Evolutionary conservation across 2,329 filamentous ascomycete species (phyloP), one percentile per base, ranked within the genome.

Genomic region (Xylariaceae sp.): DNA sequence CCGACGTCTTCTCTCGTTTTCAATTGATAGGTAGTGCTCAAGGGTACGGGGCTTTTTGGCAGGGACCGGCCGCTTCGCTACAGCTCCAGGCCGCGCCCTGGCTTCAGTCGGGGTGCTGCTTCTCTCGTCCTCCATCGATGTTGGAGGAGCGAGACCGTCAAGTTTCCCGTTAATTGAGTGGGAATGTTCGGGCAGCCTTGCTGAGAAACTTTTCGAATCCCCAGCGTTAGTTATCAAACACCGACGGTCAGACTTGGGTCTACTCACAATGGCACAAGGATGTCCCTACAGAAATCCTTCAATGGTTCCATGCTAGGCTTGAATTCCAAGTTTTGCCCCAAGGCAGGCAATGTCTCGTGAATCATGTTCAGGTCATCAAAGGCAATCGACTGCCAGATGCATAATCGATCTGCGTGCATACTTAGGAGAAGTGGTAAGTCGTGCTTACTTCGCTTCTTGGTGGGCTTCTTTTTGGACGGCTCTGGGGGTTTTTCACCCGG

Each of bases 361-460:
- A 81, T 67, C 11, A 82, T 68, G 44, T 78, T 75, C 60, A 81
- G 73, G 57, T 84, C 82, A 63, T 88, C 83, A 18, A 84, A 75
- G 41, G 86, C 84, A 6, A 89, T 86, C 2, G 89, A 90, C 69
- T 92, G 88, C 89, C 89, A 93, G 61, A 94, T 94, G 67, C 88
- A 90, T 23, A 94, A 76, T 51, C 88, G 85, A 72, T 94, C 90
- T 6, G 90, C 83, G 55, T 92, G 82, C 0, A 91, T 78, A 68
- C 93, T 89, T 3, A 92, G 77, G 17, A 90, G 78, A 6, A 85
- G 75, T 1, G 81, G 80, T 5, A 90, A 75, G 65, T 91, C 85
- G 64, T 88, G 82, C 58, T 83, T 83, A 71, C 75, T 83, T 41
- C 79, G 74, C 66, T 87, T 89, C 72, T 83, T 87, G 17, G 72